Base-by-base conservation (phyloP, 306 rosid species). In the Carpinus fangiana region DNA sequence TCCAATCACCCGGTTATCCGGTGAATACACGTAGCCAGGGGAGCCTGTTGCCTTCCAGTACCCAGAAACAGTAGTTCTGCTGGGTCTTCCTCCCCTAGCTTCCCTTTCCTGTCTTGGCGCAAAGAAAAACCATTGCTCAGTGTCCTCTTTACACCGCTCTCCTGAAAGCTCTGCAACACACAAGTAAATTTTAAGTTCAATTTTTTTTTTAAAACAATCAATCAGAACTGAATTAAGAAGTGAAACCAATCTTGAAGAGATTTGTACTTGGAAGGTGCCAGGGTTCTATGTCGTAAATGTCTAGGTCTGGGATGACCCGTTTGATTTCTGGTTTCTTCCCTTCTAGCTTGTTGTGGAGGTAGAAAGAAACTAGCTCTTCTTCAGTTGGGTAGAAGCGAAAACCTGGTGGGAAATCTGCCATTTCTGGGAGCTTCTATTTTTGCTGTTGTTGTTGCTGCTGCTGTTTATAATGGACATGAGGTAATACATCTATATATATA, bases 21-120 rank as follows among this genome's bases (percentile, higher is more conserved):
- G 79, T 23, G 98, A 94, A 88, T 88, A 94, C 9, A 94, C 97
- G 45, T 89, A 86, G 7, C 92, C 89, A 14, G 96, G 93, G 3
- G 98, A 90, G 4, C 97, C 98, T 0, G 98, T 94, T 4, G 98
- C 96, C 61, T 94, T 94, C 98, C 98, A 94, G 66, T 92, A 94
- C 8, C 98, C 98, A 21, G 86, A 68, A 26, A 74, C 87, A 0
- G 98, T 94, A 48, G 92, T 92, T 79, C 97, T 84, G 75, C 77
- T 90, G 1, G 97, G 97, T 54, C 97, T 87, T 3, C 97, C 96
- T 60, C 98, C 98, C 9, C 86, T 83, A 0, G 93, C 86, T 80
- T 94, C 98, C 51, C 97, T 83, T 47, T 89, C 92, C 74, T 92
- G 98, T 7, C 90, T 88, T 0, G 85, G 89, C 2, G 88, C 80